These are phyloP conservation scores for Iris macrosiphon DNA, from an alignment of 106 monocot species.

Conservation along the genomic window DNA sequence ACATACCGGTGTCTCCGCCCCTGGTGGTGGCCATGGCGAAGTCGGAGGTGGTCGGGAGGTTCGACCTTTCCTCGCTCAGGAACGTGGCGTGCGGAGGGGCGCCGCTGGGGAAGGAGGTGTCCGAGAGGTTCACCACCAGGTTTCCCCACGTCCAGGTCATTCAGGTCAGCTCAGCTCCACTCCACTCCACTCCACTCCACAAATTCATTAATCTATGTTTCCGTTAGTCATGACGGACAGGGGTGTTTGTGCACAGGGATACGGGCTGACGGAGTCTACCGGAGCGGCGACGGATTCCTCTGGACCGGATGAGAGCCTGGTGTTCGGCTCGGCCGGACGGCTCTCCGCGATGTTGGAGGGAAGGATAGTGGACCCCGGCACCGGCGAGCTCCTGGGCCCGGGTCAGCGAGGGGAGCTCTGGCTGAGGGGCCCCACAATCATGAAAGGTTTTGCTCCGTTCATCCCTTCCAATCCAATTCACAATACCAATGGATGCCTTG, in stretches of 20 bases:
- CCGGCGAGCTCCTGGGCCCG: constrained; percentile 36
- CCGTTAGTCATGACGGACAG: too few relatives aligned
- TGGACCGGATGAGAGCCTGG: constrained; percentile 31
- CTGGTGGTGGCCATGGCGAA: constrained; percentile 49
- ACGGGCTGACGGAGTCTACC: constrained; percentile 54
- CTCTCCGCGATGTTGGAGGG: constrained; percentile 32
- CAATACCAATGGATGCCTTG: neutral
- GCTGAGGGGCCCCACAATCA: constrained; percentile 56
- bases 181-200: too few relatives aligned
- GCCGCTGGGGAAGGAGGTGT: constrained; percentile 46
- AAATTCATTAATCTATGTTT: too few relatives aligned
- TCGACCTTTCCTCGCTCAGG: constrained; percentile 48
- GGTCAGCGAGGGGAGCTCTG: constrained; percentile 60
- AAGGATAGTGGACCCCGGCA: constrained; percentile 47
- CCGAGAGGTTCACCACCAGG: constrained; percentile 27
- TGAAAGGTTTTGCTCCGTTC: too few relatives aligned
- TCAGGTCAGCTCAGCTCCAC: constrained; percentile 47
- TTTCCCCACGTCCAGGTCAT: constrained; percentile 36
- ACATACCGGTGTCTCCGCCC: constrained; percentile 54
- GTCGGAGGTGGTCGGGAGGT: constrained; percentile 22
- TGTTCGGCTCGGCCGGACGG: constrained; percentile 40
- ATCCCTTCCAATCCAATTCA: too few relatives aligned
- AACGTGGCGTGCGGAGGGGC: constrained; percentile 44
- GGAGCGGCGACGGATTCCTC: constrained; percentile 7
- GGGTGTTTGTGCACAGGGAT: constrained; percentile 26